phyloP scores from a whole-genome alignment of 345 rosid genomes.

The Hypericum perforatum region DNA sequence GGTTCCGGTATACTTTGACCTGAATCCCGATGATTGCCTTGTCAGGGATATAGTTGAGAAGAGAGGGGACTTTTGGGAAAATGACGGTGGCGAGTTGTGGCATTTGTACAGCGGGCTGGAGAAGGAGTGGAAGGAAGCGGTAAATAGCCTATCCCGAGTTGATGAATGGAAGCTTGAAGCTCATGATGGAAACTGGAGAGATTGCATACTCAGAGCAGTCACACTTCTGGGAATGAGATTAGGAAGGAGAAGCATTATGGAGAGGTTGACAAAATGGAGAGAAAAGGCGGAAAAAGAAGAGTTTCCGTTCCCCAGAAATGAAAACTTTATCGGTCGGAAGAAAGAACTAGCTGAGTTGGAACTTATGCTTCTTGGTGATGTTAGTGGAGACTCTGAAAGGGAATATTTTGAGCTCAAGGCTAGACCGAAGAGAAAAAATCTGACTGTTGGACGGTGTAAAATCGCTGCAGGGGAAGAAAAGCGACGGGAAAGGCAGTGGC shows the following conservation, averaged over 20 bases:
- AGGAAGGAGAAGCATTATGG: constrained; percentile 89
- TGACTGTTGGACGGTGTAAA: constrained; percentile 65
- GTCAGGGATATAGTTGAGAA: constrained; percentile 91
- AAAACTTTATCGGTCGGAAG: constrained; percentile 75
- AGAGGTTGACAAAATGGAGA: constrained; percentile 69
- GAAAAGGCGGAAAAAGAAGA: constrained; percentile 78
- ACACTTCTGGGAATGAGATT: constrained; percentile 60
- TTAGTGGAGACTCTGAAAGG: constrained; percentile 59
- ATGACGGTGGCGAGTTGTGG: constrained; percentile 86
- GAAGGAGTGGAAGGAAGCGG: constrained; percentile 91
- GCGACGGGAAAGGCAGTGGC: constrained; percentile 19
- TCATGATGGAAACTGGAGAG: constrained; percentile 86
- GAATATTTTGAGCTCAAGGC: constrained; percentile 84
- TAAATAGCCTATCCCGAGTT: constrained; percentile 51
- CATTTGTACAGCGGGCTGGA: constrained; percentile 73
- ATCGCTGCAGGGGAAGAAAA: constrained; percentile 38
- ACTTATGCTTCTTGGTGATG: constrained; percentile 78
- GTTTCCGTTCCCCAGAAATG: constrained; percentile 78
- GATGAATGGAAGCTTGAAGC: constrained; percentile 94
- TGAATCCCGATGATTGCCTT: constrained; percentile 72
- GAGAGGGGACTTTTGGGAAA: constrained; percentile 93
- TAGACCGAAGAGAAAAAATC: constrained; percentile 61
- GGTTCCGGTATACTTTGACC: constrained; percentile 80
- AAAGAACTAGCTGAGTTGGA: constrained; percentile 83
- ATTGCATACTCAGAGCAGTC: constrained; percentile 65